phyloP scores from a whole-genome alignment of 805 yeast genomes.

The Pichia gijzeniarum region DNA sequence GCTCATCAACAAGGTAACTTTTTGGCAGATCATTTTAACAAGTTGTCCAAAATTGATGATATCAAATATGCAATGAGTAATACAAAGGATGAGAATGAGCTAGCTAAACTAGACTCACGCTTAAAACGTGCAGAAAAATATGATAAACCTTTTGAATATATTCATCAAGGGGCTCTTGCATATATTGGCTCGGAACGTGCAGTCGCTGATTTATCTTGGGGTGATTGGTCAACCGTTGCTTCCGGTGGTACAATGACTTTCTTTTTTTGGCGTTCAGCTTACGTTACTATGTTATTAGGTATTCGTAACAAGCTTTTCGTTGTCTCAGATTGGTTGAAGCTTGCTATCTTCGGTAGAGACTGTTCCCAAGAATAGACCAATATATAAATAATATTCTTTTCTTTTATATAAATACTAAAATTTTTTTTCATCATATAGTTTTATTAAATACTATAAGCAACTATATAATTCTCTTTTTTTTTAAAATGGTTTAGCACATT shows the following conservation, averaged over 20 bases:
- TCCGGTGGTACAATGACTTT: constrained; percentile 83
- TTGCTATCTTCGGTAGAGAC: constrained; percentile 86
- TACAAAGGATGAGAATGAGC: constrained; percentile 33
- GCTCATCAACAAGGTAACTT: constrained; percentile 91
- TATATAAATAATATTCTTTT: not conserved
- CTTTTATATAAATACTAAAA: not conserved
- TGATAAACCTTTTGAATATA: constrained; percentile 63
- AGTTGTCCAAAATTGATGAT: constrained; percentile 54
- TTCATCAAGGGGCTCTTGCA: constrained; percentile 90
- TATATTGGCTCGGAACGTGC: constrained; percentile 92
- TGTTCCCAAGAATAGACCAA: constrained; percentile 56
- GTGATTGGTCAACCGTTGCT: constrained; percentile 71
- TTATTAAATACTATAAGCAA: not conserved
- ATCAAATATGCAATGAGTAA: constrained; percentile 39
- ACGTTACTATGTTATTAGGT: constrained; percentile 86
- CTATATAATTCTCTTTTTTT: not conserved
- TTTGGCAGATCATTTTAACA: constrained; percentile 66
- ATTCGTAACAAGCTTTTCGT: constrained; percentile 84
- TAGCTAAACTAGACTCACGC: constrained; percentile 33
- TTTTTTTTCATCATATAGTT: not conserved
- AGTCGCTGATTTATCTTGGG: constrained; percentile 82
- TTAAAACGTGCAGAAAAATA: constrained; percentile 35
- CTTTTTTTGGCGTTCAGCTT: constrained; percentile 92
- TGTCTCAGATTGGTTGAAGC: constrained; percentile 83
- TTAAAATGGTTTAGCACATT: constrained; percentile 84